phyloP scores from a whole-genome alignment of 108 stramenopile species.

The Schizochytrium sp. region DNA sequence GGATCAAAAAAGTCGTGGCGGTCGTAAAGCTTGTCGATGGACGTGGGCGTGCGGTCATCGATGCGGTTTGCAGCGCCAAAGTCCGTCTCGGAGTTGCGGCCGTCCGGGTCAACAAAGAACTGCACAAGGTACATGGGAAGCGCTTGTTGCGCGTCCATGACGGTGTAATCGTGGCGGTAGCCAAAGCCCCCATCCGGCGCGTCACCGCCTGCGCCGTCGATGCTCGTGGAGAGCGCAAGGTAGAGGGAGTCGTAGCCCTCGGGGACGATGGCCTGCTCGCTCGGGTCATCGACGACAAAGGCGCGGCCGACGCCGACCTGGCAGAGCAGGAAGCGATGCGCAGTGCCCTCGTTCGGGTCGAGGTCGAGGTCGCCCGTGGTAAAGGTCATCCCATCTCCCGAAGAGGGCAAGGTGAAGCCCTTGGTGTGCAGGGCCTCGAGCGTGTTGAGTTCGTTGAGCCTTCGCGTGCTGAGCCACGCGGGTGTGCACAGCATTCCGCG shows the following conservation, averaged over 20 bases:
- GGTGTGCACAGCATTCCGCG: background rate
- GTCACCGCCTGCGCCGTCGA: background rate
- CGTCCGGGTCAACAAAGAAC: conserved; percentile 14
- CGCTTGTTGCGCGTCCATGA: conserved; percentile 22
- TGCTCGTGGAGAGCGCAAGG: background rate
- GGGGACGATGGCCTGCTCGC: background rate
- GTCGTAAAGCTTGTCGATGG: conserved; percentile 13
- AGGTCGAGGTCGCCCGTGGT: conserved; percentile 14
- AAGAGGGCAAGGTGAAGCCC: conserved; percentile 18
- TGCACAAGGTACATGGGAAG: conserved; percentile 31
- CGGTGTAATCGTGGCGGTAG: conserved; percentile 25
- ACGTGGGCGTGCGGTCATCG: background rate
- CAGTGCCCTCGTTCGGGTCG: background rate
- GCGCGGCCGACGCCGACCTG: conserved; percentile 26
- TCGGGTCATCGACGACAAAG: conserved; percentile 17
- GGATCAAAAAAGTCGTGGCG: conserved; percentile 23
- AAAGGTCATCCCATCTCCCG: conserved; percentile 21
- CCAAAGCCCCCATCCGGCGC: background rate
- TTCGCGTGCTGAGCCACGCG: conserved; percentile 16
- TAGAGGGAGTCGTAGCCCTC: conserved; percentile 30
- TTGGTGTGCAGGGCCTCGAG: conserved; percentile 18
- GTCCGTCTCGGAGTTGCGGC: background rate
- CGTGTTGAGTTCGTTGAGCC: background rate
- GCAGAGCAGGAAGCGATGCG: conserved; percentile 25
- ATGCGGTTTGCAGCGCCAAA: background rate